Conservation (phyloP, 305 asterid genomes). For the Fraxinus baroniana region DNA sequence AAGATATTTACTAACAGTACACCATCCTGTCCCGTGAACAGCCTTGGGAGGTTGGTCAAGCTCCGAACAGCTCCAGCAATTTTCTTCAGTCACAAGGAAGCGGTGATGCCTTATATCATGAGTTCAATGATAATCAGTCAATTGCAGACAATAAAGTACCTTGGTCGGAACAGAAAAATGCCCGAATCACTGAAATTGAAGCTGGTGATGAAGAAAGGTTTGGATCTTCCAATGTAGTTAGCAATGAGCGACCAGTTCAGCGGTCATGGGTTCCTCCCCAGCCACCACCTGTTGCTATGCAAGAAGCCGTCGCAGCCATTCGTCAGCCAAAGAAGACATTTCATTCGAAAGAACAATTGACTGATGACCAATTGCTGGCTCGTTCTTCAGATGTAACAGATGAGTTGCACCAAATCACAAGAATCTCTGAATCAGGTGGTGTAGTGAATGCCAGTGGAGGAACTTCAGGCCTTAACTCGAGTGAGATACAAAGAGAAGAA, state of each 20-base stretch:
- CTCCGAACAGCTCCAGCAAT: constrained; percentile 45
- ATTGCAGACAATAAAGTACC: constrained; percentile 49
- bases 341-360: constrained; percentile 47
- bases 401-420: constrained; percentile 70
- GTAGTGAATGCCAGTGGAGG: constrained; percentile 40
- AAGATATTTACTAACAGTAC: constrained; percentile 11
- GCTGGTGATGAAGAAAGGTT: constrained; percentile 41
- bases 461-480: constrained; percentile 31
- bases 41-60: constrained; percentile 84
- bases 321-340: constrained; percentile 78
- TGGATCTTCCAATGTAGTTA: constrained; percentile 34
- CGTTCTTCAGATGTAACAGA: constrained; percentile 51
- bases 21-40: constrained; percentile 29
- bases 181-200: constrained; percentile 65
- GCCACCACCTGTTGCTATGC: constrained; percentile 89
- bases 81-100: constrained; percentile 47
- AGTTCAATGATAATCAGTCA: constrained; percentile 39
- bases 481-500: constrained; percentile 47
- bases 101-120: constrained; percentile 30
- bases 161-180: constrained; percentile 67
- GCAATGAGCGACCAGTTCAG: constrained; percentile 45
- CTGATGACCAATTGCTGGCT: constrained; percentile 61
- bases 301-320: constrained; percentile 91
- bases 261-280: constrained; percentile 94
- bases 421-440: constrained; percentile 78